Evolutionary conservation across 2,329 filamentous ascomycete genomes (phyloP), one percentile per base, ranked within the genome.

Genomic region (Arthrobotrys iridis): DNA sequence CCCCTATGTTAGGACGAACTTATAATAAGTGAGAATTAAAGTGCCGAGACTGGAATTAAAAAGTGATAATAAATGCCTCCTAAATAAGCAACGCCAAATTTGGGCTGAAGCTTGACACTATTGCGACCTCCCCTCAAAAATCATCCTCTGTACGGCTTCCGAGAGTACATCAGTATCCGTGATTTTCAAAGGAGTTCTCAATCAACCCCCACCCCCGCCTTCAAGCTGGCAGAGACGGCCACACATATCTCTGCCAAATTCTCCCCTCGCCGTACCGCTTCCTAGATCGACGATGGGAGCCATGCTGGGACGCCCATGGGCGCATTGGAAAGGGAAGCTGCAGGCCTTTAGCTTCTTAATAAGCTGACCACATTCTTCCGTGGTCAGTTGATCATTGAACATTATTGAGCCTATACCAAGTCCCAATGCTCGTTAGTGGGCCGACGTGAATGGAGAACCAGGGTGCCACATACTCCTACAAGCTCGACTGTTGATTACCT

Each of bases 271-370:
- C 1, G 52, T 28, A 11, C 43, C 65, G 4, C 35, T 46, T 0
- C 84, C 84, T 28, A 89, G 73, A 74, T 88, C 85, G 2, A 89
- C 81, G n/a, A 91, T 74, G 1, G 89, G 89, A 4, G 87, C 85
- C 85, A 91, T 87, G 33, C 87, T 88, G 0, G 88, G 88, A 62
- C 89, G 84, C 0, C 92, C 92, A 83, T 96, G 92, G 0, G 92
- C 92, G 81, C 92, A 96, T 80, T 92, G 89, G 77, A 95, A 95
- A 0, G 92, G 92, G 76, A 94, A 92, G 0, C 84, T 85, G 77
- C 90, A 93, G 0, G 79, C 80, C 0, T 86, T 85, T n/a, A 95
- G 82, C 2, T 84, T 84, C 1, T 64, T 74, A 0, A 94, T 81
- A 33, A 95, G 81, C 0, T 81, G 80, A 7, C 82, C 78, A 78